Evolutionary conservation across 805 yeast species (phyloP), one percentile per base, ranked within the genome.

Genomic region (Metschnikowia chrysomelidarum): DNA sequence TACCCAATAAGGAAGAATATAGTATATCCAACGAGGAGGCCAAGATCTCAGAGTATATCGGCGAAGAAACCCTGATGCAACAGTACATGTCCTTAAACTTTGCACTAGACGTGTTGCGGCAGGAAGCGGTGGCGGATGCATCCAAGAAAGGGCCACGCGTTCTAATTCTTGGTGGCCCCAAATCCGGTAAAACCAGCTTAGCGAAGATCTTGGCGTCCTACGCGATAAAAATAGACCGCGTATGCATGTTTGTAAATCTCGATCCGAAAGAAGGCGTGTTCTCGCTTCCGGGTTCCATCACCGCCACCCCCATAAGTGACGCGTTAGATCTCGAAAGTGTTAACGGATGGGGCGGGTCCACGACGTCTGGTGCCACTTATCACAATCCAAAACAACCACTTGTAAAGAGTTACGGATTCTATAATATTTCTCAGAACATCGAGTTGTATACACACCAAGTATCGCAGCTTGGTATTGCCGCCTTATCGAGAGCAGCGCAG

Each of bases 371-470:
- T 27, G 78, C 86, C 1, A 78, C 89, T 1, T 65, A 72, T 41
- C 78, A 82, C 44, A 89, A 85, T 56, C 85, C 86, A n/a, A 86
- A 87, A 56, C 94, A 87, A 57, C 97, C 98, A 0, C 57, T 83
- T n/a, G 91, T 84, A 7, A 81, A 83, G 50, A 80, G 74, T 50
- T 87, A 69, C 59, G 98, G 98, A 0, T 70, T 80, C 34, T 85
- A 80, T 31, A 60, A 66, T 23, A 68, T 76, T 9, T 47, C 60
- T 1, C 80, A 77, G 9, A 87, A 87, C 55, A 54, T 72, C 27
- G 72, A 69, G 27, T 67, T 72, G 34, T 87, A 76, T 61, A 69
- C 72, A 42, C 61, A 67, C 32, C 66, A 68, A 26, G 45, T 78
- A 1, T 54, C 75, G 1, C 68, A 73, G 40, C 59, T 82, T 12